A percentile compares a stretch with the other conserved stretches of the same genome.
phyloP scores from a whole-genome alignment of 2,329 filamentous ascomycete species.

The Trichoderma pleuroti region DNA sequence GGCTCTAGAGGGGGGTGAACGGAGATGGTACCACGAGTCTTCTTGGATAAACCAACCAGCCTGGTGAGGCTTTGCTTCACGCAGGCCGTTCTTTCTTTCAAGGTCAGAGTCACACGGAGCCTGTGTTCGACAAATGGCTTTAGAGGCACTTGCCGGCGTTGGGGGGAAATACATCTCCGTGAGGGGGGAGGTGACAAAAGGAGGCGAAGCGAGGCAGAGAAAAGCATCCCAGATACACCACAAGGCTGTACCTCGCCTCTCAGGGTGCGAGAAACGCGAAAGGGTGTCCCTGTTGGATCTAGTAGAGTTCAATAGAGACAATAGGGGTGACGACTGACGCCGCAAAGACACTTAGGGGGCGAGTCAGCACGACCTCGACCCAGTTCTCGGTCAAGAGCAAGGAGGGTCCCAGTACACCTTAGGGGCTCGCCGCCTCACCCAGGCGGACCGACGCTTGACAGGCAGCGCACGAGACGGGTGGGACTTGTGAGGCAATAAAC shows the following conservation, averaged over 20 bases:
- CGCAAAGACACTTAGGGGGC: background rate
- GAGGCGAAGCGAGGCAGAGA: background rate
- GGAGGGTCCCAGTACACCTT: conserved; percentile 1
- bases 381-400: conserved; percentile 12
- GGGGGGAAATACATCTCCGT: background rate
- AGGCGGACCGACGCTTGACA: conserved; percentile 17
- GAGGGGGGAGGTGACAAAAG: background rate
- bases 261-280: background rate
- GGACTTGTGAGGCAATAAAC: conserved; percentile 13
- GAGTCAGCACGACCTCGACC: conserved; percentile 5
- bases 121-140: background rate
- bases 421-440: conserved; percentile 13
- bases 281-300: conserved; percentile 4
- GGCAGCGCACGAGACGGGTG: conserved; percentile 15
- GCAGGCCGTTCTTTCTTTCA: background rate
- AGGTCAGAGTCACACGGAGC: background rate
- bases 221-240: background rate
- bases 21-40: background rate
- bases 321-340: conserved; percentile 14
- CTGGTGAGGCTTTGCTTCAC: background rate
- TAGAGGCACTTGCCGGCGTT: background rate
- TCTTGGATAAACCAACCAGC: background rate
- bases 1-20: background rate
- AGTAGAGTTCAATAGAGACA: conserved; percentile 12
- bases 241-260: background rate